A percentile compares a stretch with the other conserved stretches of the same genome.
Conservation (phyloP, 129 eudicot genomes). For the Erigeron canadensis region DNA sequence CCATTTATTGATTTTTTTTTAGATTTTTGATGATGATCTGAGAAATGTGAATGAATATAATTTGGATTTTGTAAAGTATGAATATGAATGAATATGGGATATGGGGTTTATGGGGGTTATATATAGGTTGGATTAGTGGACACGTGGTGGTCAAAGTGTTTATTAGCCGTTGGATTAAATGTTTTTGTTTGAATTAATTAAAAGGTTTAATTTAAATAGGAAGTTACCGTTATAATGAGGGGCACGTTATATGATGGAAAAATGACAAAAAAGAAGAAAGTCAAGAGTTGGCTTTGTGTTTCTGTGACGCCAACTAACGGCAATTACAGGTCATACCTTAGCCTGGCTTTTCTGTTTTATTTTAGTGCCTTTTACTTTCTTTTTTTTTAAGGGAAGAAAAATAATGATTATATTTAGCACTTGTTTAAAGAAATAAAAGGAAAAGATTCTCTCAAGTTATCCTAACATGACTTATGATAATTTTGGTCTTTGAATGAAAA, state of each 20-base stretch:
- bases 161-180: constrained; percentile 25
- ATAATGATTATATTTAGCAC: no score
- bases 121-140: constrained; percentile 11
- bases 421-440: no score
- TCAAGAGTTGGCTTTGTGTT: constrained; percentile 21
- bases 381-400: no score
- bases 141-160: constrained; percentile 4
- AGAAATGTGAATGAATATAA: neutral
- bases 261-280: neutral
- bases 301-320: constrained; percentile 31
- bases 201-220: neutral
- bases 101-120: constrained; percentile 22
- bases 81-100: neutral
- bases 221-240: constrained; percentile 41
- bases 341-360: no score
- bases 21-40: neutral
- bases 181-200: neutral
- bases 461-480: no score
- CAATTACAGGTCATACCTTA: constrained; percentile 5
- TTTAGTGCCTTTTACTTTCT: no score
- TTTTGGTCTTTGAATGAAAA: no score
- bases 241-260: constrained; percentile 32
- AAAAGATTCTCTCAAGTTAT: no score
- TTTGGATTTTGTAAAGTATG: no score
- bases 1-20: constrained; percentile 37